Evolutionary conservation across 495 filamentous ascomycete genomes (phyloP).

Genomic region (Immersiella caudata): DNA sequence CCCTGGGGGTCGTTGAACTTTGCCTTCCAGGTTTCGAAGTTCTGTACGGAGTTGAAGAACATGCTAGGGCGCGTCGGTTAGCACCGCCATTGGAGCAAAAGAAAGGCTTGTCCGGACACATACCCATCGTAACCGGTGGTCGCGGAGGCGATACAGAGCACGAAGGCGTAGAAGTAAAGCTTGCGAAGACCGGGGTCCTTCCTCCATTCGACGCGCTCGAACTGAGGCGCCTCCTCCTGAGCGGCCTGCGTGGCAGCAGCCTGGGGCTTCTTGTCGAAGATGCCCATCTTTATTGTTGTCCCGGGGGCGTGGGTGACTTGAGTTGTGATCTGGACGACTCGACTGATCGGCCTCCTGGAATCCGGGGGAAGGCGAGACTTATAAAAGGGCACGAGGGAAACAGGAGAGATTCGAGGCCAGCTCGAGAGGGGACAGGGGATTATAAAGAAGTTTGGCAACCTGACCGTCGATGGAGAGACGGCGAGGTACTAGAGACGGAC

Average conservation of each 20-base stretch:
- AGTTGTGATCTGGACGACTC: constrained; percentile 18
- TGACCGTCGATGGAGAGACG: neutral
- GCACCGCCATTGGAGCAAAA: constrained; percentile 4
- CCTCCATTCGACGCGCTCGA: constrained; percentile 62
- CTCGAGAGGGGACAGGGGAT: constrained; percentile 24
- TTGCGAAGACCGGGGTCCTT: constrained; percentile 62
- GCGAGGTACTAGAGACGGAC: constrained; percentile 28
- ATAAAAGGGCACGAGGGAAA: constrained; percentile 17
- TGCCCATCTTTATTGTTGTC: constrained; percentile 32
- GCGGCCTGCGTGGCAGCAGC: constrained; percentile 37
- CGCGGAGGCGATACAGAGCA: constrained; percentile 64
- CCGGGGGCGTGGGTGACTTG: constrained; percentile 12
- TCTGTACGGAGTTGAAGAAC: constrained; percentile 59
- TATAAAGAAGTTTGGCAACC: constrained; percentile 24
- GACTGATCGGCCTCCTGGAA: constrained; percentile 31
- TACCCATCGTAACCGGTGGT: constrained; percentile 71
- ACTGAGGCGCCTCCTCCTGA: constrained; percentile 58
- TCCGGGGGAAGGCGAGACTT: constrained; percentile 14
- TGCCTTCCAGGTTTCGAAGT: constrained; percentile 52
- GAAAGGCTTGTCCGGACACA: neutral
- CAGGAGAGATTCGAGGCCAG: constrained; percentile 19
- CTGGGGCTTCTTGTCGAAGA: constrained; percentile 43
- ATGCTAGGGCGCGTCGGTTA: constrained; percentile 42
- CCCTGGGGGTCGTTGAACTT: constrained; percentile 57
- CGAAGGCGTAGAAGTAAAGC: constrained; percentile 60